Evolutionary conservation across 208 protist species (phyloP).

Genomic region (Trichomonas vaginalis): DNA sequence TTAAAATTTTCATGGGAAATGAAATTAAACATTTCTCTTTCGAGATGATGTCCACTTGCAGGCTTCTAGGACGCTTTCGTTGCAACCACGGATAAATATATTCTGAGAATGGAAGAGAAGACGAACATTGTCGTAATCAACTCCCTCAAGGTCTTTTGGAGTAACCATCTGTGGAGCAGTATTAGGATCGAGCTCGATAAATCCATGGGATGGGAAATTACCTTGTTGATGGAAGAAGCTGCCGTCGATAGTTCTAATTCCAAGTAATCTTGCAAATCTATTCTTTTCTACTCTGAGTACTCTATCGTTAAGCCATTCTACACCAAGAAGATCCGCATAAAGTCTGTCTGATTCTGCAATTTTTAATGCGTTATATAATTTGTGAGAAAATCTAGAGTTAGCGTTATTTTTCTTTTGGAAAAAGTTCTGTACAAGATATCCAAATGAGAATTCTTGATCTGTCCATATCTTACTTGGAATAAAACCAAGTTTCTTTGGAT

Average conservation of each 20-base stretch:
- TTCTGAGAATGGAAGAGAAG: not conserved
- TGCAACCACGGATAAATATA: not conserved
- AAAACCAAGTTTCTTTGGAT: not conserved
- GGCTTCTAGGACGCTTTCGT: not conserved
- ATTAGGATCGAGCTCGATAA: not conserved
- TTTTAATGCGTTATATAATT: conserved; percentile 11
- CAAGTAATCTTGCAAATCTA: not conserved
- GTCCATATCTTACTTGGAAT: not conserved
- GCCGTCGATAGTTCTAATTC: not conserved
- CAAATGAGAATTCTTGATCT: not conserved
- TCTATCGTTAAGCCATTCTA: not conserved
- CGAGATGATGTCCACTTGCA: not conserved
- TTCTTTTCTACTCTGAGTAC: not conserved
- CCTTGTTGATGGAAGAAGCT: conserved; percentile 11
- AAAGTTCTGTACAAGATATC: not conserved
- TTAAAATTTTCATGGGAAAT: too few relatives aligned
- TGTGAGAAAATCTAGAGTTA: not conserved
- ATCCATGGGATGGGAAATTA: conserved; percentile 14
- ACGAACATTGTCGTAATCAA: not conserved
- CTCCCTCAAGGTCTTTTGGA: not conserved
- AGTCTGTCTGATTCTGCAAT: not conserved
- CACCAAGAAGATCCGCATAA: not conserved
- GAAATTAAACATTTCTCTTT: not conserved
- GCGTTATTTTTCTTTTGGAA: conserved; percentile 19
- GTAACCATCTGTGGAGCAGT: not conserved